Evolutionary conservation across 1,284 basidiomycete species (phyloP), one percentile per base, ranked within the genome.

Genomic region (Tilletia walkeri): DNA sequence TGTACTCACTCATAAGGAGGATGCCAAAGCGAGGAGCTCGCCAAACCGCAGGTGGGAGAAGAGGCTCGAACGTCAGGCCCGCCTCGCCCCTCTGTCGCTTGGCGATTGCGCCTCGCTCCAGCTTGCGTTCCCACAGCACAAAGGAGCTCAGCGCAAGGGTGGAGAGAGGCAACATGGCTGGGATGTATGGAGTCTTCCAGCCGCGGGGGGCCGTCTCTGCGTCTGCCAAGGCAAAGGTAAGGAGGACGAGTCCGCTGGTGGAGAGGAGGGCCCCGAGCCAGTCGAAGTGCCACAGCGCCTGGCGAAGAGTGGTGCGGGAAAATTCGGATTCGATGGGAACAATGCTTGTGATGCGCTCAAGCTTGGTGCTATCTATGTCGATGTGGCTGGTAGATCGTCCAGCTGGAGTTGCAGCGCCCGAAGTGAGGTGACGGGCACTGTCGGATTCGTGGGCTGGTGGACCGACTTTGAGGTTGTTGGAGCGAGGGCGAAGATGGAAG

Each of bases 211-310:
- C 91, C 9, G 87, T 85, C 59, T 88, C 87, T 1, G 90, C 92
- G 78, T 92, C 89, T 61, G 90, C 89, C 1, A 95, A 87, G 0
- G 90, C 89, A 78, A 94, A 95, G 12, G 91, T 87, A 73, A 95
- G 86, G 2, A 95, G 85, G 0, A 92, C 89, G 14, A 95, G 85
- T 0, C 91, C 93, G 0, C 86, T 82, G 0, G 92, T 93, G 61
- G 92, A 87, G 41, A 94, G 84, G 20, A 88, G 85, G 0, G 90
- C 91, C 4, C 94, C 93, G 24, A 92, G 78, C 91, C 92, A 94
- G 80, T 96, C 93, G 0, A 95, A 79, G 7, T 72, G 73, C 67
- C 70, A 67, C 34, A 80, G 73, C 7, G 72, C 69, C 2, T 63
- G 59, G 30, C 34, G 34, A 16, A 63, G 59, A 73, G 67, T 14